Base-by-base conservation (phyloP, 2,329 filamentous ascomycete genomes). In the Botrytis deweyae region DNA sequence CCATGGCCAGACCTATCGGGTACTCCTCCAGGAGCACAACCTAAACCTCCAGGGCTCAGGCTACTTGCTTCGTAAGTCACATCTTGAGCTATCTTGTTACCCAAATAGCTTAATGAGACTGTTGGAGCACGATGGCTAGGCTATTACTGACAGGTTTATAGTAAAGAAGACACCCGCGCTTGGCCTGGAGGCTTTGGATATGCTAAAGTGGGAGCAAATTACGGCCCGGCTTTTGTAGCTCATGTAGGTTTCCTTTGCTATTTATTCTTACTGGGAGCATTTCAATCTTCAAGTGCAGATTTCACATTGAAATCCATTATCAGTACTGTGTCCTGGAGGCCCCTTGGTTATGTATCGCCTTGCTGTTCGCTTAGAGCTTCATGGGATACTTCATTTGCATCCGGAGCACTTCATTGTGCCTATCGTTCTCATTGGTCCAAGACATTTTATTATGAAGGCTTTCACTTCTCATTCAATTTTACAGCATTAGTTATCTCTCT, bases 141-240 rank as follows among this genome's bases (percentile, higher is more conserved):
- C 18, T 22, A 42, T 16, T 63, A 29, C 18, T 63, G 25, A 63
- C 16, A 40, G 3, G 25, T 1, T 49, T 25, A 22, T 44, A 72
- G 69, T 55, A 89, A 90, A 74, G 90, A 94, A 78, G 93, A 97
- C 83, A 93, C 91, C 73, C 92, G 95, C 77, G 94, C 95, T 20
- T 98, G 95, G 95, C 94, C 93, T 36, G 95, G 95, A 77, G 95
- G 95, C 6, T 97, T 97, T 82, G 95, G 95, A 3, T 95, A 93
- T 81, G 93, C 94, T 75, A 98, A 98, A 85, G 89, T 98, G 49
- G 95, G 94, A 73, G 95, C 94, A 74, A 97, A 97, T 86, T 97
- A 97, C 83, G 95, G 94, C 0, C 95, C 95, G 25, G 90, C 89
- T 18, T 88, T 98, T 73, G 86, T 93, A 59, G 12, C 93, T 94